Base-by-base conservation (phyloP, 148 eudicot genomes). In the Fagopyrum tataricum region DNA sequence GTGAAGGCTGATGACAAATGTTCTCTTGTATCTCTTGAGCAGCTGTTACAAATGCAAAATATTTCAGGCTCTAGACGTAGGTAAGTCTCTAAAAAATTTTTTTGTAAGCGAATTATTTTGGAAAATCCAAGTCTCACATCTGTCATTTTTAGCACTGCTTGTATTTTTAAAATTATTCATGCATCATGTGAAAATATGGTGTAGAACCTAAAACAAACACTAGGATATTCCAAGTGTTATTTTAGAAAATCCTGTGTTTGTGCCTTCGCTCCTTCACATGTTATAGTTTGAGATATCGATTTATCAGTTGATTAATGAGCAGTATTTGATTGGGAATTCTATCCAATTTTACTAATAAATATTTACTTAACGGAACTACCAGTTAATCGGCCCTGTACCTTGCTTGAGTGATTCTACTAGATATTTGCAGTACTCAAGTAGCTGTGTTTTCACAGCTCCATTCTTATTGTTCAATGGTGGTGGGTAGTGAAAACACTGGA, bases 1-100 rank as follows among this genome's bases (percentile, higher is more conserved):
- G 85, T 89, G 52, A 87, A 77, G 41, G 58, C 66, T 31, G 89
- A 76, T 58, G 87, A 82, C 6, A 64, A 72, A 64, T 85, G 91
- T 87, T 70, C 82, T 42, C 56, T 82, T 51, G 89, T 85, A 21
- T 78, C 89, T 18, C 37, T 31, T 31, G 37, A 31, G 2, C 37
- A 31, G 37, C 37, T 31, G 37, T 31, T 31, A 31, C 37, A 31
- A 31, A 31, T 31, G 37, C 37, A 31, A 31, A 31, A 31, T 31
- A 31, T 31, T 31, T 31, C 37, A 69, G 52, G 74, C n/a, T 0
- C 31, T 44, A 83, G 76, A 75, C 78, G 7, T 4, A 31, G 44
- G 71, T n/a, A n/a, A 14, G 49, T 46, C 49, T 46, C 10, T 46
- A 46, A 46, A 46, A 10, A 7, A 12, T 13, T 13, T 31, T 31